phyloP scores from a whole-genome alignment of 371 early-diverging fungal species.

The Caulochytrium protostelioides region DNA sequence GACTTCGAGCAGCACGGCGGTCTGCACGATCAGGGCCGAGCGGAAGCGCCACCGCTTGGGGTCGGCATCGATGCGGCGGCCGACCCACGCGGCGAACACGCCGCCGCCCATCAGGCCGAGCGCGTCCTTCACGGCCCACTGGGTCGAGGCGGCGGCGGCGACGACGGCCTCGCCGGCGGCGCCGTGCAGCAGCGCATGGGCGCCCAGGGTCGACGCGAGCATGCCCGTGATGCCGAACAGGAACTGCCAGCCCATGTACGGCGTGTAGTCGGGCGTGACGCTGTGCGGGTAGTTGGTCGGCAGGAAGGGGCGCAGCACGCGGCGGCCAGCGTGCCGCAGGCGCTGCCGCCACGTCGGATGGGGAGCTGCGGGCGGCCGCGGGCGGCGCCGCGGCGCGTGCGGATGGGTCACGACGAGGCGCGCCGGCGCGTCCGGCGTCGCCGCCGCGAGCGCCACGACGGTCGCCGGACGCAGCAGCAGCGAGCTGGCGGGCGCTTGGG shows the following conservation, averaged over 20 bases:
- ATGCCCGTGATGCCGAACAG: conserved; percentile 43
- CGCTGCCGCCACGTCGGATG: too few species aligned
- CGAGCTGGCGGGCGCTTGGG: too few species aligned
- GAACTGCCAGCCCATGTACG: conserved; percentile 47
- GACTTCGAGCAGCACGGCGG: conserved; percentile 42
- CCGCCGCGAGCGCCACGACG: too few species aligned
- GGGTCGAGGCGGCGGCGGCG: conserved; percentile 44
- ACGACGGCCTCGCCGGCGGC: conserved; percentile 30
- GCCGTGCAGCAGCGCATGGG: conserved; percentile 49
- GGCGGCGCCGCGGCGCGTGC: too few species aligned
- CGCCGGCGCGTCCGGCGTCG: too few species aligned
- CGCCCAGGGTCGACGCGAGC: conserved; percentile 47
- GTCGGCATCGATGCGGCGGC: conserved; percentile 44
- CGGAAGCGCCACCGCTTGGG: conserved; percentile 51
- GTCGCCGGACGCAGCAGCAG: too few species aligned
- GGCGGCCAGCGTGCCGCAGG: too few species aligned
- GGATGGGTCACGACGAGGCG: too few species aligned
- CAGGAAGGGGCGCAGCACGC: too few species aligned
- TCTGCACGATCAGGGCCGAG: conserved; percentile 37
- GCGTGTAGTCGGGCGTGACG: conserved; percentile 39
- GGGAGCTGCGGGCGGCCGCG: too few species aligned
- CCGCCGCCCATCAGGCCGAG: conserved; percentile 66
- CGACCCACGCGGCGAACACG: conserved; percentile 39
- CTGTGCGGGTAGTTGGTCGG: conserved; percentile 39
- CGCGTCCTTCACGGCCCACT: conserved; percentile 72